These are phyloP conservation scores for Musa troglodytarum DNA, from an alignment of 176 grass and related monocot species.

Conservation along the genomic window DNA sequence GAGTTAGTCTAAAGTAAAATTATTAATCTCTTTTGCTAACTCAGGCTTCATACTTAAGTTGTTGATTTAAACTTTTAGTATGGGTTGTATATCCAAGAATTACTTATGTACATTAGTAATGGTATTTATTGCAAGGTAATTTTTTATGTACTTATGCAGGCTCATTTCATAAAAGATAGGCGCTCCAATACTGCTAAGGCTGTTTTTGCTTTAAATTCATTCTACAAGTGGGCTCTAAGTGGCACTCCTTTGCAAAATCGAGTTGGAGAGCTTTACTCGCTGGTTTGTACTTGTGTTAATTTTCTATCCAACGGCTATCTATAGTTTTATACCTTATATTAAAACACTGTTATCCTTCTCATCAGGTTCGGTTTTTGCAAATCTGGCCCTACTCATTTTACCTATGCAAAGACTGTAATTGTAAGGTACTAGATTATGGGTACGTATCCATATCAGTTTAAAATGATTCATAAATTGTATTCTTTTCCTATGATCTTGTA, in stretches of 20 bases:
- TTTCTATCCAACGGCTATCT: conserved; percentile 13
- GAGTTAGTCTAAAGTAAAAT: too few relatives aligned
- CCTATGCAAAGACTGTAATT: conserved; percentile 92
- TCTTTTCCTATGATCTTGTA: background rate
- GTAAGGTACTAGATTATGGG: conserved; percentile 63
- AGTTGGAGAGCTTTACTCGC: conserved; percentile 95
- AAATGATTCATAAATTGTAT: background rate
- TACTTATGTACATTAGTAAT: too few relatives aligned
- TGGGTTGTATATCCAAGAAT: too few relatives aligned
- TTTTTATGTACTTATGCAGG: conserved; percentile 39
- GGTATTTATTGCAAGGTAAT: conserved; percentile 1
- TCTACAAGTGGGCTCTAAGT: conserved; percentile 93
- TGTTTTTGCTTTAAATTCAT: conserved; percentile 70
- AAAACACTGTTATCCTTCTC: conserved; percentile 13
- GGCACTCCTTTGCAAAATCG: conserved; percentile 96
- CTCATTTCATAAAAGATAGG: conserved; percentile 92
- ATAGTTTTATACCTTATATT: conserved; percentile 24
- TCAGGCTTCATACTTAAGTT: too few relatives aligned
- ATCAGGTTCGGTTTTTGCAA: conserved; percentile 92
- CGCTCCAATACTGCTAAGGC: conserved; percentile 79
- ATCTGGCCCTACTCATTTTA: conserved; percentile 79
- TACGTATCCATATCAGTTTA: conserved; percentile 15
- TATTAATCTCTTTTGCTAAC: too few relatives aligned
- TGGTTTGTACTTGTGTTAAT: conserved; percentile 40
- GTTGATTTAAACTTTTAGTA: too few relatives aligned